Percentiles rank a stretch among this genome's conserved stretches.
phyloP scores from a whole-genome alignment of 192 early-diverging fungal genomes.

The Podila horticola region DNA sequence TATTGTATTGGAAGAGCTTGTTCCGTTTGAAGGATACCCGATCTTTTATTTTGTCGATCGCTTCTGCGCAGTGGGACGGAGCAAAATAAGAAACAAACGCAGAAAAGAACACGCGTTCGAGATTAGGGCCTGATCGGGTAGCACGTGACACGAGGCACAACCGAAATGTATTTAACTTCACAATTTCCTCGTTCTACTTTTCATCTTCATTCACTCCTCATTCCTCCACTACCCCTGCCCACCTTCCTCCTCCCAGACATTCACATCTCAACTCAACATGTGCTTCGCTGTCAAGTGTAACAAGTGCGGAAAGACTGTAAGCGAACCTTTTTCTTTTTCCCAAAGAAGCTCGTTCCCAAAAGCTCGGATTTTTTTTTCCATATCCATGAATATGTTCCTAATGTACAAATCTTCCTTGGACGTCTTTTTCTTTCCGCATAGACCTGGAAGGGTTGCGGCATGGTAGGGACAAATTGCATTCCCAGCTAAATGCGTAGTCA shows the following conservation, averaged over 20 bases:
- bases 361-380: not conserved
- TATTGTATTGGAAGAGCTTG: too few species aligned
- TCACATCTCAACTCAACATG: slow-evolving; percentile 6
- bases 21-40: too few species aligned
- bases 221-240: not conserved
- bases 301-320: slow-evolving; percentile 42
- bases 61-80: too few species aligned
- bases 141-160: too few species aligned
- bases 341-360: not conserved
- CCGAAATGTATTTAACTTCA: not conserved
- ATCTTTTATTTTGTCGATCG: too few species aligned
- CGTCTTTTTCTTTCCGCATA: not conserved
- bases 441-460: slow-evolving; percentile 48
- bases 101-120: too few species aligned
- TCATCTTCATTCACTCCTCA: not conserved
- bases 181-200: not conserved
- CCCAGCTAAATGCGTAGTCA: not conserved
- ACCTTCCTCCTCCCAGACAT: not conserved
- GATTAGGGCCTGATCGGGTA: too few species aligned
- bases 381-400: not conserved
- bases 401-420: not conserved
- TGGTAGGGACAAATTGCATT: not conserved
- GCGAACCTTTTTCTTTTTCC: not conserved
- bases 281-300: slow-evolving; percentile 46
- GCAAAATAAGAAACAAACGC: too few species aligned